A percentile compares a stretch with the other conserved stretches of the same genome.
phyloP scores from a whole-genome alignment of 2,329 filamentous ascomycete genomes.

The Colletotrichum sp. region DNA sequence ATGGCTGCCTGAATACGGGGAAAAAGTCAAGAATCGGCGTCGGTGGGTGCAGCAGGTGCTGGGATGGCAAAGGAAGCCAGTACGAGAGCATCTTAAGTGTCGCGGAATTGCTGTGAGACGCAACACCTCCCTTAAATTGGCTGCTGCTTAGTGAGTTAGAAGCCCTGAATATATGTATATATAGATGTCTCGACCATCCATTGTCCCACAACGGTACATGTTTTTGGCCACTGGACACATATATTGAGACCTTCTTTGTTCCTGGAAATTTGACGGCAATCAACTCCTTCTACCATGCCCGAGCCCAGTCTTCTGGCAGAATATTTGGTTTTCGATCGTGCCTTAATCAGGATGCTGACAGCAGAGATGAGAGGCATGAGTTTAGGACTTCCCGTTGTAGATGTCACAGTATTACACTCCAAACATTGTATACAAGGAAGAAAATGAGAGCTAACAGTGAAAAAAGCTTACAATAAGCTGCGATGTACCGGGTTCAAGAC shows the following conservation, averaged over 20 bases:
- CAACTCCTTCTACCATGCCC: too few relatives aligned
- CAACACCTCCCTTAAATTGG: neutral
- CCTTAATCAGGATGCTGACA: neutral
- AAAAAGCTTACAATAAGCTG: neutral
- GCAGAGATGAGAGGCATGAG: neutral
- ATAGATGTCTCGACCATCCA: neutral
- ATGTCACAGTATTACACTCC: neutral
- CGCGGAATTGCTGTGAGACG: too few relatives aligned
- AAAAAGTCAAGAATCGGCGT: neutral
- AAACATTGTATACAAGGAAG: neutral
- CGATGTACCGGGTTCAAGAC: neutral
- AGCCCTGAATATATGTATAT: neutral
- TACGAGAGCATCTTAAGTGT: neutral
- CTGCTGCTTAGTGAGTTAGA: neutral
- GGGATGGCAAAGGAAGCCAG: fast-evolving
- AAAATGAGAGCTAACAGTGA: neutral
- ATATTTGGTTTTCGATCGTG: neutral
- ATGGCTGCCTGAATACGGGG: neutral
- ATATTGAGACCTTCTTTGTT: neutral
- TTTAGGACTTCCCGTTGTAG: neutral
- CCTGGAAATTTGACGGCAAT: neutral
- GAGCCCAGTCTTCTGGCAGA: neutral
- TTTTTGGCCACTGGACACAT: neutral
- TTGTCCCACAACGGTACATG: neutral
- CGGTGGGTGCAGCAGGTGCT: neutral